A percentile compares a stretch with the other conserved stretches of the same genome.
Conservation (phyloP, 2,329 filamentous ascomycete genomes). For the Fusarium hainanense region DNA sequence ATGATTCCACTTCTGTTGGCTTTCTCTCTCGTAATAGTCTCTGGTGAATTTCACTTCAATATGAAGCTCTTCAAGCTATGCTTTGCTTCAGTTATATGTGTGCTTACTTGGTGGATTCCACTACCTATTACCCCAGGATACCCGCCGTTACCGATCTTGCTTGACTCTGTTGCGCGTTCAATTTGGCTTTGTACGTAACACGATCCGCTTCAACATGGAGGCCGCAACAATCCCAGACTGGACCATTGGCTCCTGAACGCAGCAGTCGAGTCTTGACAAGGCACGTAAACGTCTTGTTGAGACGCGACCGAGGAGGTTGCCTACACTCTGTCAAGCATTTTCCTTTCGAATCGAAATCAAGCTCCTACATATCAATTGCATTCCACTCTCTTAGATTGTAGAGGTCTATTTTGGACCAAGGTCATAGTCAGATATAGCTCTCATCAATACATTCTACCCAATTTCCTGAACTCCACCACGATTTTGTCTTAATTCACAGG, state of each 20-base stretch:
- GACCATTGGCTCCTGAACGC: neutral
- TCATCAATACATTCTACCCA: neutral
- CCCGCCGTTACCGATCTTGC: conserved; percentile 2
- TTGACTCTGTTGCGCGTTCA: neutral
- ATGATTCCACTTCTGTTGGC: neutral
- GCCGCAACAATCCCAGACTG: neutral
- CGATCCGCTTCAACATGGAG: conserved; percentile 1
- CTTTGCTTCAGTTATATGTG: neutral
- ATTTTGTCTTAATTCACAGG: conserved; percentile 16
- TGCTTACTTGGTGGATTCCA: neutral
- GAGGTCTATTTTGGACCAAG: fast-evolving
- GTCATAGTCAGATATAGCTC: neutral
- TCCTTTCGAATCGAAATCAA: neutral
- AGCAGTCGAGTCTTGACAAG: neutral
- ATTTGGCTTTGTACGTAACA: conserved; percentile 36
- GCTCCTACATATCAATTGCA: neutral
- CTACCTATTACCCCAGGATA: conserved; percentile 14
- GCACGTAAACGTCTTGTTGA: neutral
- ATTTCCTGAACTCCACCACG: conserved; percentile 31
- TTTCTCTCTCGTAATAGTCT: neutral
- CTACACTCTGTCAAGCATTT: neutral
- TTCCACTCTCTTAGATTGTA: neutral
- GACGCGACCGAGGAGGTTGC: too few species aligned
- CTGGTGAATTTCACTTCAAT: neutral
- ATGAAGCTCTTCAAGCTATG: neutral